Conservation (phyloP, 2,329 filamentous ascomycete species). For the Nemania abortiva region DNA sequence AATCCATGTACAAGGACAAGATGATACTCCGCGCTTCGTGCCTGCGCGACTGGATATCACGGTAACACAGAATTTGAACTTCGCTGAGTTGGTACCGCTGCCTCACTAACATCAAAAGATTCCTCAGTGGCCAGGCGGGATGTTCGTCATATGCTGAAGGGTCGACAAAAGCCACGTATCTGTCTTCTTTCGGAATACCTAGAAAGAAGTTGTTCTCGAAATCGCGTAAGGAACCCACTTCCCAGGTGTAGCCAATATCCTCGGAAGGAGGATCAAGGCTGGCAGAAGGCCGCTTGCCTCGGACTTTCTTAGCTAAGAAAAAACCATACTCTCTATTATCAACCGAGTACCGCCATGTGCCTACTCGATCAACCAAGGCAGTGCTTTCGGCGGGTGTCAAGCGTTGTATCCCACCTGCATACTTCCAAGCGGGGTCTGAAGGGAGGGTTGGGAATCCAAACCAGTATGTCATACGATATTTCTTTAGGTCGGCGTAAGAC, state of each 20-base stretch:
- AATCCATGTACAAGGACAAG: conserved; percentile 72
- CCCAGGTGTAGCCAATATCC: conserved; percentile 77
- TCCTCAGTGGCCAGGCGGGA: conserved; percentile 93
- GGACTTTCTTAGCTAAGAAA: conserved; percentile 88
- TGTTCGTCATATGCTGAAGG: conserved; percentile 89
- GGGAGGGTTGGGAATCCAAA: conserved; percentile 96
- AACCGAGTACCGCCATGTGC: conserved; percentile 86
- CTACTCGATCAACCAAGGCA: conserved; percentile 82
- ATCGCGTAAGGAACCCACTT: conserved; percentile 77
- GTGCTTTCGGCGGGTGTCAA: conserved; percentile 79
- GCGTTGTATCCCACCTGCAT: conserved; percentile 64
- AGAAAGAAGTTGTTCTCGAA: conserved; percentile 93
- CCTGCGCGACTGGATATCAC: conserved; percentile 81
- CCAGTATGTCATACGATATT: conserved; percentile 98
- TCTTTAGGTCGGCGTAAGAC: conserved; percentile 95
- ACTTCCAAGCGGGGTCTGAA: conserved; percentile 85
- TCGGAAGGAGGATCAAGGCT: conserved; percentile 64
- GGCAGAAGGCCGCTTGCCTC: conserved; percentile 51
- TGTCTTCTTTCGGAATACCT: conserved; percentile 75
- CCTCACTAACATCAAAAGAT: conserved; percentile 85
- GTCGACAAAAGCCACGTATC: conserved; percentile 88
- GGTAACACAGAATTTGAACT: conserved; percentile 89
- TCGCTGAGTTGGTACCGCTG: conserved; percentile 82
- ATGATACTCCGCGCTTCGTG: conserved; percentile 87
- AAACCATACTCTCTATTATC: conserved; percentile 92